phyloP scores from a whole-genome alignment of 352 stramenopile genomes.

The Globisporangium cylindrosporum region DNA sequence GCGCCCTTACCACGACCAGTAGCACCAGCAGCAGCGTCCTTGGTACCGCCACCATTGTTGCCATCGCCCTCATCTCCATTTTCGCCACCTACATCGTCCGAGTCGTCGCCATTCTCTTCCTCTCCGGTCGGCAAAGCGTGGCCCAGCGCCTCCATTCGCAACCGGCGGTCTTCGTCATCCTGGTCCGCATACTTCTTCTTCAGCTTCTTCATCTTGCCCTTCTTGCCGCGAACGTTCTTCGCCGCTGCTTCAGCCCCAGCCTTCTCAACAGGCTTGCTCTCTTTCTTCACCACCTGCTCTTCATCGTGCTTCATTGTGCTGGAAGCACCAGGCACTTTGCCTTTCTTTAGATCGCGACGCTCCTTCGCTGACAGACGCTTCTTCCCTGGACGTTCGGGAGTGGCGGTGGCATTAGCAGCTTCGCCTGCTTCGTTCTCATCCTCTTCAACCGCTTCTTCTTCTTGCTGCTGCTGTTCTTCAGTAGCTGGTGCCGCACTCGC shows the following conservation, averaged over 20 bases:
- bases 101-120: constrained; percentile 19
- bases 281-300: background rate
- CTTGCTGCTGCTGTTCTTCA: constrained; percentile 13
- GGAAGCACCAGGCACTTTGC: constrained; percentile 21
- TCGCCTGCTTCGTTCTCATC: constrained; percentile 16
- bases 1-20: constrained; percentile 16
- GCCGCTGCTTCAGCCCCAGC: constrained; percentile 23
- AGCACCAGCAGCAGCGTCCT: constrained; percentile 18
- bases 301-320: background rate
- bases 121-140: constrained; percentile 34
- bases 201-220: constrained; percentile 93
- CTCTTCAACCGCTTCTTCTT: constrained; percentile 19
- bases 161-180: constrained; percentile 92
- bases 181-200: constrained; percentile 97
- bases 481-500: background rate
- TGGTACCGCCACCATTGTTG: constrained; percentile 1
- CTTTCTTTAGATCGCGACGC: constrained; percentile 77
- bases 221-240: constrained; percentile 87
- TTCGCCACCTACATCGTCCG: constrained; percentile 18
- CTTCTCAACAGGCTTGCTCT: constrained; percentile 26
- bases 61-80: background rate
- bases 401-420: constrained; percentile 6
- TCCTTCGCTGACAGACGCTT: constrained; percentile 72
- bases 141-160: constrained; percentile 92
- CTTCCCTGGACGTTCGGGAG: constrained; percentile 35